These are phyloP conservation scores for Trebouxia sp. DNA, from an alignment of 139 green algal species.

Conservation along the genomic window DNA sequence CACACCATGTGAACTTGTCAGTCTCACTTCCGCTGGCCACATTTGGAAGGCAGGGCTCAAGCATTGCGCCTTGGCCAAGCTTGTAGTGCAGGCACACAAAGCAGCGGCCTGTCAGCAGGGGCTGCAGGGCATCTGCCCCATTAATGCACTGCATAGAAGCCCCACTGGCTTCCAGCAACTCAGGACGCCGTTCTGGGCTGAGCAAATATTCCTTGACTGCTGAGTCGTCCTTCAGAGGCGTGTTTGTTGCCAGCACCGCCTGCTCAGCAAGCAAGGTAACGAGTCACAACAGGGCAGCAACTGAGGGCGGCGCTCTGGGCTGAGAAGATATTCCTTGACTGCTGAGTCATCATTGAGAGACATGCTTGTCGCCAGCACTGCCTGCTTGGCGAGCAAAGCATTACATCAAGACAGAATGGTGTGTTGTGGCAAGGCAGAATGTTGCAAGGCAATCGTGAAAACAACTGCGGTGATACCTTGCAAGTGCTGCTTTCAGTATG, in stretches of 20 bases:
- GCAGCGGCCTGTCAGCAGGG: slow-evolving; percentile 41
- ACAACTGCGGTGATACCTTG: no score
- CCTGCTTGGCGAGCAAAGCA: slow-evolving; percentile 35
- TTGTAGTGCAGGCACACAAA: slow-evolving; percentile 55
- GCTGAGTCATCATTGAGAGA: slow-evolving; percentile 31
- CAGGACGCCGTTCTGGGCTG: slow-evolving; percentile 3
- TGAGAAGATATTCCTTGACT: slow-evolving; percentile 53
- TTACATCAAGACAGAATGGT: no score
- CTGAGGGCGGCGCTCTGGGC: background rate
- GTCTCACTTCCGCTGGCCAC: no score
- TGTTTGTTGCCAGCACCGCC: slow-evolving; percentile 11
- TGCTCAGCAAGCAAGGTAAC: no score
- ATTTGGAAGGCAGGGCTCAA: slow-evolving; percentile 30
- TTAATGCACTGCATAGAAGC: background rate
- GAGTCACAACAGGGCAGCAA: no score
- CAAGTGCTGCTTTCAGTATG: no score
- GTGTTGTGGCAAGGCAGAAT: no score
- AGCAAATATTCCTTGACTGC: slow-evolving; percentile 52
- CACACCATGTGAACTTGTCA: background rate
- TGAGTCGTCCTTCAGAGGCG: slow-evolving; percentile 37
- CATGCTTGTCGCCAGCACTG: slow-evolving; percentile 26
- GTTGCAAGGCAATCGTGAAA: no score
- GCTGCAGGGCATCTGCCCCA: slow-evolving; percentile 19
- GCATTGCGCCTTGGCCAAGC: background rate
- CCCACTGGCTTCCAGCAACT: slow-evolving; percentile 23